Evolutionary conservation across 1,139 yeast genomes (phyloP).

Genomic region (Kodamaea fungicola): DNA sequence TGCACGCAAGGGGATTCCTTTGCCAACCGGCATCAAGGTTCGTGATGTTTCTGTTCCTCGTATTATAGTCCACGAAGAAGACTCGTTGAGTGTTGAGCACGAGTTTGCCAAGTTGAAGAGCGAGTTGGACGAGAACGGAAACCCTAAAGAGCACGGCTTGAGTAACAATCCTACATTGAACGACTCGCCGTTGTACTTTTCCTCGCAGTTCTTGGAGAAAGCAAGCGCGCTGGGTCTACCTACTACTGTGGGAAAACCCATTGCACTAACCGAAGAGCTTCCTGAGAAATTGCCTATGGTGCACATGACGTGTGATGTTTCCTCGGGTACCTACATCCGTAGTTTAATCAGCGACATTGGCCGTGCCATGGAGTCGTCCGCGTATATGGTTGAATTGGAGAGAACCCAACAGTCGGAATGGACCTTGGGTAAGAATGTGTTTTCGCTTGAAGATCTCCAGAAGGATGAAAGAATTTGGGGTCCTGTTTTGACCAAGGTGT

Average conservation of each 20-base stretch:
- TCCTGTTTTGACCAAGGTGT: constrained; percentile 52
- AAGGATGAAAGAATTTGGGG: constrained; percentile 66
- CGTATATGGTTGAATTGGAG: constrained; percentile 84
- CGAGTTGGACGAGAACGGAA: constrained; percentile 51
- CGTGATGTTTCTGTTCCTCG: constrained; percentile 65
- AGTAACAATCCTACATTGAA: constrained; percentile 58
- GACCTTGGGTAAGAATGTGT: constrained; percentile 69
- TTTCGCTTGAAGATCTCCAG: constrained; percentile 62
- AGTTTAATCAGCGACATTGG: constrained; percentile 89
- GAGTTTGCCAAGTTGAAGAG: constrained; percentile 49
- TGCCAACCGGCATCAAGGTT: constrained; percentile 77
- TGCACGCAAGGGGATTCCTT: constrained; percentile 82
- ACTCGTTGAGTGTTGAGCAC: constrained; percentile 55
- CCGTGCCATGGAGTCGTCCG: constrained; percentile 71
- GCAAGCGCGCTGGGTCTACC: constrained; percentile 35
- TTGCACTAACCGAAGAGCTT: constrained; percentile 19
- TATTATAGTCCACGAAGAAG: constrained; percentile 50
- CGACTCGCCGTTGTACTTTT: constrained; percentile 58
- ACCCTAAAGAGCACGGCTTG: constrained; percentile 43
- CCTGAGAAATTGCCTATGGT: constrained; percentile 54
- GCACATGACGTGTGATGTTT: constrained; percentile 73
- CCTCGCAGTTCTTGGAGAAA: constrained; percentile 47
- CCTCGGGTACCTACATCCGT: constrained; percentile 94
- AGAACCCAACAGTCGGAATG: constrained; percentile 80
- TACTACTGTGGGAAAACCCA: constrained; percentile 26